A percentile compares a stretch with the other conserved stretches of the same genome.
phyloP scores from a whole-genome alignment of 768 basidiomycete genomes.

The Mycena filopes region DNA sequence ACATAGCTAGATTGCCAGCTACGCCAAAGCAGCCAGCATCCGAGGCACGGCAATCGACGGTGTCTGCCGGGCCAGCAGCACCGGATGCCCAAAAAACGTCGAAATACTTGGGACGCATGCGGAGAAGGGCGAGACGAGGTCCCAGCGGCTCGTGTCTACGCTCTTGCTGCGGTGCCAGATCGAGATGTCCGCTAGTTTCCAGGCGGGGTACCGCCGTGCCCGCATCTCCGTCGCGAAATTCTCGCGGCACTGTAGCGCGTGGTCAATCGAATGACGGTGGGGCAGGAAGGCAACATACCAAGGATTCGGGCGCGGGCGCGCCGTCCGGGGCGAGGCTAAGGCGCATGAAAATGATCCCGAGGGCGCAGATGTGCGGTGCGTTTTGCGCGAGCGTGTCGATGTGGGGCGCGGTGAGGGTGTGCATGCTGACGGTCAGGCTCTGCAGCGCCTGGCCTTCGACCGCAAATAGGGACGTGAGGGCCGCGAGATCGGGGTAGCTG shows the following conservation, averaged over 20 bases:
- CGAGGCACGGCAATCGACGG: background rate
- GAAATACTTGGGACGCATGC: conserved; percentile 9
- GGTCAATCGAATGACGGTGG: background rate
- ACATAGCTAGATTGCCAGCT: no score
- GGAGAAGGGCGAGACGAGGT: conserved; percentile 8
- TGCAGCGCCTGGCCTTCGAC: conserved; percentile 14
- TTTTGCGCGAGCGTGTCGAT: conserved; percentile 22
- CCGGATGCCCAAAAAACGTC: conserved; percentile 1
- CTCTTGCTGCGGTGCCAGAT: conserved; percentile 20
- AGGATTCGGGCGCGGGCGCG: background rate
- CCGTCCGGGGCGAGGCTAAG: conserved; percentile 17
- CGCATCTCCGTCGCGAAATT: background rate
- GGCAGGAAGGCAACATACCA: background rate
- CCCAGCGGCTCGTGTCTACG: conserved; percentile 27
- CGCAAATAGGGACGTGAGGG: conserved; percentile 4
- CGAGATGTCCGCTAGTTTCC: conserved; percentile 20
- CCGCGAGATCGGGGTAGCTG: conserved; percentile 9
- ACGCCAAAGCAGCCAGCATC: conserved; percentile 1
- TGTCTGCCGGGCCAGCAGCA: background rate
- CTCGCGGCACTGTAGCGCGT: background rate
- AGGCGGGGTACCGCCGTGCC: conserved; percentile 2
- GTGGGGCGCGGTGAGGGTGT: conserved; percentile 11
- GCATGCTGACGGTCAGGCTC: conserved; percentile 20
- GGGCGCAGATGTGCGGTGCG: conserved; percentile 1
- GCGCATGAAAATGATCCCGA: conserved; percentile 21